Conservation (phyloP, 2,329 filamentous ascomycete species). For the Trichoderma citrinoviride region DNA sequence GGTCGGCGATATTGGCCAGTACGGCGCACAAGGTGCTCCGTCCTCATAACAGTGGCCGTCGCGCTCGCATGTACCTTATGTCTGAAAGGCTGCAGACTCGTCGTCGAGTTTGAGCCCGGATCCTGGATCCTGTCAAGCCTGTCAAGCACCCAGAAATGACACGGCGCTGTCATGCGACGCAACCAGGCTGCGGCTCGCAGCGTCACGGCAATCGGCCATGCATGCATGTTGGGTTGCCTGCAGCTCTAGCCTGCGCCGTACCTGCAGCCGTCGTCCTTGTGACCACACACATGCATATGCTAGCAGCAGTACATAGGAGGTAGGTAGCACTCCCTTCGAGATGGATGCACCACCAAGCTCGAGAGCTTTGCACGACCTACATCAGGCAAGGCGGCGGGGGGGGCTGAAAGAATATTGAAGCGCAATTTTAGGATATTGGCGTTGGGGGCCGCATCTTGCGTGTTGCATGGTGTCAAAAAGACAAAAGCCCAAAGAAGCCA, state of each 20-base stretch:
- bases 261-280: conserved; percentile 17
- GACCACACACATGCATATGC: conserved; percentile 9
- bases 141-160: background rate
- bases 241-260: conserved; percentile 16
- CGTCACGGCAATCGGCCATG: background rate
- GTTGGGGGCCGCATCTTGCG: conserved; percentile 5
- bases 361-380: background rate
- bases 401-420: conserved; percentile 4
- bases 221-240: conserved; percentile 12
- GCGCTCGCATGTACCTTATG: background rate
- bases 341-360: background rate
- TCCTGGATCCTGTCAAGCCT: background rate
- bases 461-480: background rate
- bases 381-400: background rate
- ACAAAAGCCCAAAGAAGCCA: background rate
- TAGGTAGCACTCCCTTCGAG: background rate
- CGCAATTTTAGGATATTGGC: background rate
- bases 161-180: conserved; percentile 8
- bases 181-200: background rate
- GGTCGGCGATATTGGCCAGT: background rate
- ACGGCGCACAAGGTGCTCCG: background rate
- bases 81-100: background rate
- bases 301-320: too few species aligned
- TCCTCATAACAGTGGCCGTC: background rate
- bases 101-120: background rate